phyloP scores from a whole-genome alignment of 1,284 basidiomycete species.

The Porodaedalea pini region DNA sequence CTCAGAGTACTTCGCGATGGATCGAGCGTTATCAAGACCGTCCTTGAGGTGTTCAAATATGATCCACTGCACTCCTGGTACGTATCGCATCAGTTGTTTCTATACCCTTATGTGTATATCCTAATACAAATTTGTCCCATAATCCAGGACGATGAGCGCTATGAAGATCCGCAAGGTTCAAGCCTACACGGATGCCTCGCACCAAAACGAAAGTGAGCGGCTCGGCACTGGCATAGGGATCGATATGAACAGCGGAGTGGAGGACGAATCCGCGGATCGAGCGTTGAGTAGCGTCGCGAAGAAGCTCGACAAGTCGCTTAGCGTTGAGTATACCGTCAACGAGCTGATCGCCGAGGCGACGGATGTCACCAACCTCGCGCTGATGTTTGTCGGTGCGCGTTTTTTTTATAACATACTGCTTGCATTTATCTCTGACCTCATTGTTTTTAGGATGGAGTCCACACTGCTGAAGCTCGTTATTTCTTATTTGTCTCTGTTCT shows the following conservation, averaged over 20 bases:
- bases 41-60: constrained; percentile 95
- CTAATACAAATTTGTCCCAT: not conserved
- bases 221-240: constrained; percentile 45
- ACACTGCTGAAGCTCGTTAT: constrained; percentile 6
- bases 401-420: not conserved
- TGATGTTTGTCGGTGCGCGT: constrained; percentile 69
- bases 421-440: not conserved
- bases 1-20: constrained; percentile 84
- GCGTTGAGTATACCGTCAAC: constrained; percentile 92
- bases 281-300: constrained; percentile 75
- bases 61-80: constrained; percentile 94
- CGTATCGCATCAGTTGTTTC: constrained; percentile 24
- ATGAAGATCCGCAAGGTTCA: constrained; percentile 64
- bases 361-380: constrained; percentile 71
- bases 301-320: constrained; percentile 83
- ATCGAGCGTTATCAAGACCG: constrained; percentile 87
- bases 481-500: not conserved
- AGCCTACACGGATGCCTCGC: constrained; percentile 24
- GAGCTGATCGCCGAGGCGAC: constrained; percentile 89
- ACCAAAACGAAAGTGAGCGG: constrained; percentile 26
- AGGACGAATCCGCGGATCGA: constrained; percentile 86
- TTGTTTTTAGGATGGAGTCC: constrained; percentile 18
- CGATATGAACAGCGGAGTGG: constrained; percentile 60
- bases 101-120: not conserved
- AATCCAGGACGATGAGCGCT: constrained; percentile 67